These are phyloP conservation scores for Colletotrichum scovillei DNA, from an alignment of 2,329 filamentous ascomycete genomes.

Conservation along the genomic window DNA sequence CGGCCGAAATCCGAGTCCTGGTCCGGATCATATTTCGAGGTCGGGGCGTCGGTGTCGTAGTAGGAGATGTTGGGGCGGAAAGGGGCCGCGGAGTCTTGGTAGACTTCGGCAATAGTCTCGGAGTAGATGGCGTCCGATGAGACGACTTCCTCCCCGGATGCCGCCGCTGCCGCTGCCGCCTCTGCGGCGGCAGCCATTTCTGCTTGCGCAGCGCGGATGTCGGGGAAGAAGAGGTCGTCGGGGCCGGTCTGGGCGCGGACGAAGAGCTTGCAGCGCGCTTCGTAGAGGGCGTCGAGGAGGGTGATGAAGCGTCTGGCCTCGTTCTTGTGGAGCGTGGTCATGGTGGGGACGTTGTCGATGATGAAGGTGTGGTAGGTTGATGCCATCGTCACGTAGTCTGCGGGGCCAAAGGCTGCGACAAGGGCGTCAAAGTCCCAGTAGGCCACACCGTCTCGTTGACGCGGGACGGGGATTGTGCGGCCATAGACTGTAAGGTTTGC, in stretches of 20 bases:
- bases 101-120: constrained; percentile 71
- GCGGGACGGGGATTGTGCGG: constrained; percentile 69
- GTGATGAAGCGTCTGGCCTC: constrained; percentile 86
- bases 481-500: constrained; percentile 69
- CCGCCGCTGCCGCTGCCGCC: not conserved
- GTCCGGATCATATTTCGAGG: constrained; percentile 64
- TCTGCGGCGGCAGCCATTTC: not conserved
- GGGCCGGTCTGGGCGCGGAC: constrained; percentile 75
- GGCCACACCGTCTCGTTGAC: constrained; percentile 66
- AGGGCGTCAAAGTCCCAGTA: constrained; percentile 77
- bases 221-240: constrained; percentile 83
- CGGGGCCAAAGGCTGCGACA: constrained; percentile 77
- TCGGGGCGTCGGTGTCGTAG: constrained; percentile 62
- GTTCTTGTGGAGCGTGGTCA: constrained; percentile 78
- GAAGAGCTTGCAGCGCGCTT: constrained; percentile 81
- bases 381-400: constrained; percentile 85
- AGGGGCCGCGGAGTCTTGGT: constrained; percentile 80
- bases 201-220: constrained; percentile 45
- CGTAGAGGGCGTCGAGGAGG: constrained; percentile 82
- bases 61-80: constrained; percentile 83
- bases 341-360: constrained; percentile 74
- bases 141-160: constrained; percentile 32
- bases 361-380: constrained; percentile 84
- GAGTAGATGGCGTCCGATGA: constrained; percentile 54
- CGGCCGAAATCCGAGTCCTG: constrained; percentile 67